A percentile compares a stretch with the other conserved stretches of the same genome.
These are phyloP conservation scores for Colletotrichum sp. DNA, from an alignment of 2,329 filamentous ascomycete genomes.

Conservation along the genomic window DNA sequence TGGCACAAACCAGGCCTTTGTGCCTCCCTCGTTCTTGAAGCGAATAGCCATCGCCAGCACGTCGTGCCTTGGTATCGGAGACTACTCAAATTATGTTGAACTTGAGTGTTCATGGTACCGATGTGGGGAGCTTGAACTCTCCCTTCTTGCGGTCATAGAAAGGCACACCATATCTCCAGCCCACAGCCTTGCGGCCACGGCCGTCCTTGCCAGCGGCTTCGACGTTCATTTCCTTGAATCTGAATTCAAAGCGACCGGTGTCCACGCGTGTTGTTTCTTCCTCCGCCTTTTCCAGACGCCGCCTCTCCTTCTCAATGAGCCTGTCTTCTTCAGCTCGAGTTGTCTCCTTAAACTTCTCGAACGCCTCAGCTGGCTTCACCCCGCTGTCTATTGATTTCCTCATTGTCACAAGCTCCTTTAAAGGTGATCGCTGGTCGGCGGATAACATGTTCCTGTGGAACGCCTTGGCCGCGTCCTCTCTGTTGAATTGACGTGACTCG, in stretches of 20 bases:
- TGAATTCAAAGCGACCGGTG: conserved; percentile 64
- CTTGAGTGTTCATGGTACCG: conserved; percentile 50
- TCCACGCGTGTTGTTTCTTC: conserved; percentile 48
- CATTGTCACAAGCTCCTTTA: conserved; percentile 64
- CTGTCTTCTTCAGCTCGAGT: conserved; percentile 49
- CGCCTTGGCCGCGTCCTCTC: conserved; percentile 68
- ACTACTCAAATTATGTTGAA: background rate
- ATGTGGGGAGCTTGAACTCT: conserved; percentile 71
- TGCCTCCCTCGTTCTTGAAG: background rate
- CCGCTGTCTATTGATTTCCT: conserved; percentile 52
- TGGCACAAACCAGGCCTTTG: background rate
- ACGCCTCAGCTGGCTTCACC: conserved; percentile 39
- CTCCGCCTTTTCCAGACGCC: conserved; percentile 40
- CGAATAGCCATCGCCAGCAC: background rate
- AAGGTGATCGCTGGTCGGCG: conserved; percentile 65
- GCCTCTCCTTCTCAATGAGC: conserved; percentile 37
- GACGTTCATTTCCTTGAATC: conserved; percentile 64
- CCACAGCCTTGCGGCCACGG: conserved; percentile 55
- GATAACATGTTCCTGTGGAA: conserved; percentile 67
- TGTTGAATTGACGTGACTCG: conserved; percentile 68
- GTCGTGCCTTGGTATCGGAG: background rate
- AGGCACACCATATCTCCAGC: conserved; percentile 70
- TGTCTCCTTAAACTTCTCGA: conserved; percentile 43
- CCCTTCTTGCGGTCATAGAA: conserved; percentile 67
- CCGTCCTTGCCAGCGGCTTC: conserved; percentile 62